Conservation (phyloP, 768 basidiomycete genomes). For the Paxillus involutus region DNA sequence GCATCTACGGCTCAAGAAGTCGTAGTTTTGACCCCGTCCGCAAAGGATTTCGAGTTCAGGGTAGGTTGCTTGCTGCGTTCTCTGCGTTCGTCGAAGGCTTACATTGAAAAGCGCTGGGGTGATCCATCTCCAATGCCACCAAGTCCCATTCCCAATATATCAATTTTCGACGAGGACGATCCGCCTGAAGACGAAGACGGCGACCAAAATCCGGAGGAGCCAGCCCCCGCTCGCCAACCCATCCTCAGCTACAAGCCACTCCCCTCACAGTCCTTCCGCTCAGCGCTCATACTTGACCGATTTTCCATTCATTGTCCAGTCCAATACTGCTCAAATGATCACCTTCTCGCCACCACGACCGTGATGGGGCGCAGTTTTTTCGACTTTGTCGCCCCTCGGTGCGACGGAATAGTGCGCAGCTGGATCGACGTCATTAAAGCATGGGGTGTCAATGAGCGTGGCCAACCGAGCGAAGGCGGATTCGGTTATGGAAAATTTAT, state of each 20-base stretch:
- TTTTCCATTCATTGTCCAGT: conserved; percentile 68
- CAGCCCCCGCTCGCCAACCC: conserved; percentile 8
- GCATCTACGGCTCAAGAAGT: conserved; percentile 84
- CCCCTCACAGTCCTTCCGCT: conserved; percentile 68
- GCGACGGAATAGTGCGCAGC: conserved; percentile 63
- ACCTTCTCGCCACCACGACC: conserved; percentile 56
- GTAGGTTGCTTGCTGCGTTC: conserved; percentile 33
- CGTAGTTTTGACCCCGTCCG: conserved; percentile 64
- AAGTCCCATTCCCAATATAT: conserved; percentile 38
- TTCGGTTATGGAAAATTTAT: conserved; percentile 79
- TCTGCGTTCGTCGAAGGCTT: conserved; percentile 3
- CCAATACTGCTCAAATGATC: conserved; percentile 73
- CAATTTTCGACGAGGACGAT: conserved; percentile 12
- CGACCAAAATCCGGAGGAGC: not conserved
- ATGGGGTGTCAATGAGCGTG: conserved; percentile 84
- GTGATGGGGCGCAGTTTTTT: conserved; percentile 69
- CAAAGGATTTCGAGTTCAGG: conserved; percentile 52
- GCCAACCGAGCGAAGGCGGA: conserved; percentile 80
- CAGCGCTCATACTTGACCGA: conserved; percentile 80
- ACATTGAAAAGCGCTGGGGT: conserved; percentile 55
- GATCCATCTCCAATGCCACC: conserved; percentile 66
- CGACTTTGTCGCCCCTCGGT: conserved; percentile 67
- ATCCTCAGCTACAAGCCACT: conserved; percentile 59
- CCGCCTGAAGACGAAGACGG: conserved; percentile 9
- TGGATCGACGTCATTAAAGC: conserved; percentile 80